A percentile compares a stretch with the other conserved stretches of the same genome.
Conservation (phyloP, 2,329 filamentous ascomycete genomes). For the Shiraia bambusicola region DNA sequence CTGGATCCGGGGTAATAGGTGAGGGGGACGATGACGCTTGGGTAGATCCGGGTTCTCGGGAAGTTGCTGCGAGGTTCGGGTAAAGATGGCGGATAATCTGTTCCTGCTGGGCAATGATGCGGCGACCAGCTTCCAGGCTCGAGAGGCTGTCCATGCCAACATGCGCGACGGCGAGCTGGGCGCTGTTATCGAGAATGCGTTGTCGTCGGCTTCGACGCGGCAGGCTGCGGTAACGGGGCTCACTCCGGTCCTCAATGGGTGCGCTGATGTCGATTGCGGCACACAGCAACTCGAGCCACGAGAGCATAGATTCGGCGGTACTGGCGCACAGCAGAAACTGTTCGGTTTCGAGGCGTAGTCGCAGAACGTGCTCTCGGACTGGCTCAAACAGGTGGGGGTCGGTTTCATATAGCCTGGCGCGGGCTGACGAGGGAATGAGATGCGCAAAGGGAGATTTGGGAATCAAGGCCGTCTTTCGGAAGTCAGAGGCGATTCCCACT, state of each 20-base stretch:
- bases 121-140: conserved; percentile 35
- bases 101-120: conserved; percentile 52
- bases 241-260: conserved; percentile 67
- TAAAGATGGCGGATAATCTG: conserved; percentile 51
- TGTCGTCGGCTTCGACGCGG: conserved; percentile 47
- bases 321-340: conserved; percentile 71
- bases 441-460: conserved; percentile 50
- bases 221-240: conserved; percentile 50
- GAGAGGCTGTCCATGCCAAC: conserved; percentile 37
- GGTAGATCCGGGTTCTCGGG: conserved; percentile 6
- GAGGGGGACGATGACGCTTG: conserved; percentile 5
- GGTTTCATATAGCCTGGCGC: conserved; percentile 45
- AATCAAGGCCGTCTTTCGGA: conserved; percentile 57
- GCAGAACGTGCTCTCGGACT: conserved; percentile 62
- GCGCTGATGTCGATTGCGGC: conserved; percentile 72
- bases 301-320: conserved; percentile 65
- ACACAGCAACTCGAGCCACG: conserved; percentile 66
- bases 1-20: conserved; percentile 25
- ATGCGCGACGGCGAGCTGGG: conserved; percentile 18
- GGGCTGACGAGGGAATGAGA: conserved; percentile 46
- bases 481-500: conserved; percentile 72
- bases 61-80: conserved; percentile 42
- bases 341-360: conserved; percentile 71
- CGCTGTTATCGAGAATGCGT: conserved; percentile 37
- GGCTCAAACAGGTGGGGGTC: conserved; percentile 51